Conservation (phyloP, 1,284 basidiomycete species). For the Tausonia pullulans region DNA sequence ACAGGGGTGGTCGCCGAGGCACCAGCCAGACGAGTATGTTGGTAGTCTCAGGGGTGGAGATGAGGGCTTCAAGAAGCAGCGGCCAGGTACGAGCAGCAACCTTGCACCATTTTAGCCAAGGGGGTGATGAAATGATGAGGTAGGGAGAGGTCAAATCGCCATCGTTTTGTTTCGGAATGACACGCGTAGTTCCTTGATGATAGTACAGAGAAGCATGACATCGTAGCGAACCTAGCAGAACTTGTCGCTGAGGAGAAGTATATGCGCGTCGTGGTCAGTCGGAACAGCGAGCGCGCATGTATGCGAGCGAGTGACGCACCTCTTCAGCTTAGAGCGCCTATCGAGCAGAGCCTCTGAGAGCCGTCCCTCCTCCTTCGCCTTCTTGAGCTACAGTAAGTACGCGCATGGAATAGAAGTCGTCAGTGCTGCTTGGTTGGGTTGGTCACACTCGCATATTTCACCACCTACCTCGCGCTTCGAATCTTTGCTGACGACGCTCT, state of each 20-base stretch:
- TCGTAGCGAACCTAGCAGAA: conserved; percentile 1
- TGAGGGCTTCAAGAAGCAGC: no score
- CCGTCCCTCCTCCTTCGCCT: conserved; percentile 73
- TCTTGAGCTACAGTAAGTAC: conserved; percentile 50
- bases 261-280: background rate
- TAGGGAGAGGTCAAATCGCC: background rate
- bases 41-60: no score
- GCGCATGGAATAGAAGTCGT: background rate
- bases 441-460: no score
- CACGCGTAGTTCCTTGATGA: background rate
- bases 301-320: conserved; percentile 41
- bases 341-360: conserved; percentile 81
- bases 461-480: conserved; percentile 56
- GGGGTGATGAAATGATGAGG: no score
- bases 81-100: no score
- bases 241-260: conserved; percentile 8
- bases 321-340: conserved; percentile 79
- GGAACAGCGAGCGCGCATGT: background rate
- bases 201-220: background rate
- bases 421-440: no score
- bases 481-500: conserved; percentile 54
- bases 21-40: no score
- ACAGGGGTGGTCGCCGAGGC: no score
- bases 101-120: no score
- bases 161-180: background rate